These are phyloP conservation scores for Amaranthus palmeri DNA, from an alignment of 148 eudicot genomes.

Conservation along the genomic window DNA sequence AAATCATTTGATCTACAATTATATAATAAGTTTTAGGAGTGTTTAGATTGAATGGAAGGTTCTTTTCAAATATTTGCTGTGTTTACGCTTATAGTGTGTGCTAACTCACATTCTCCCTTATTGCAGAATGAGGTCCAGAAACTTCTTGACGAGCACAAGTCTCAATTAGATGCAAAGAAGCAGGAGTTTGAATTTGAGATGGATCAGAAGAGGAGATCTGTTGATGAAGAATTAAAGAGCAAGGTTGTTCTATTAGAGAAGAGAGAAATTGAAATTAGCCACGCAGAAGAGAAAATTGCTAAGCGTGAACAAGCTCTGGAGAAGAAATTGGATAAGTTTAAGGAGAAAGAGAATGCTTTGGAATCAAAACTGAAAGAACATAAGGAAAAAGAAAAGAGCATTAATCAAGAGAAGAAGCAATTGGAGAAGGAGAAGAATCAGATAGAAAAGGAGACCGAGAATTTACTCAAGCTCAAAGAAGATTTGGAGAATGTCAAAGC, in stretches of 20 bases:
- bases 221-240: constrained; percentile 59
- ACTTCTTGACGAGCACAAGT: constrained; percentile 73
- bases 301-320: constrained; percentile 83
- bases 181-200: constrained; percentile 61
- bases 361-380: constrained; percentile 50
- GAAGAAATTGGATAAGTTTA: constrained; percentile 67
- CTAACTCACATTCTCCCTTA: background rate
- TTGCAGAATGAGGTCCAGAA: constrained; percentile 76
- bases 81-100: too few relatives aligned
- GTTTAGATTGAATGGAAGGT: too few relatives aligned
- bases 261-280: constrained; percentile 66
- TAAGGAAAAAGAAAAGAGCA: constrained; percentile 72
- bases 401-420: constrained; percentile 58
- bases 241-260: constrained; percentile 58
- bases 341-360: constrained; percentile 65
- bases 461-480: constrained; percentile 49
- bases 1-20: too few relatives aligned
- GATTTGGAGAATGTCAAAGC: constrained; percentile 57
- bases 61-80: too few relatives aligned
- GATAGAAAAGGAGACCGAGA: constrained; percentile 48
- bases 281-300: constrained; percentile 64
- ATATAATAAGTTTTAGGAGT: too few relatives aligned
- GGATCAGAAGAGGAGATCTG: constrained; percentile 50
- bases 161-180: constrained; percentile 52
- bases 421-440: constrained; percentile 69